A percentile compares a stretch with the other conserved stretches of the same genome.
Evolutionary conservation across 768 basidiomycete species (phyloP).

Genomic region (Kwoniella dejecticola): DNA sequence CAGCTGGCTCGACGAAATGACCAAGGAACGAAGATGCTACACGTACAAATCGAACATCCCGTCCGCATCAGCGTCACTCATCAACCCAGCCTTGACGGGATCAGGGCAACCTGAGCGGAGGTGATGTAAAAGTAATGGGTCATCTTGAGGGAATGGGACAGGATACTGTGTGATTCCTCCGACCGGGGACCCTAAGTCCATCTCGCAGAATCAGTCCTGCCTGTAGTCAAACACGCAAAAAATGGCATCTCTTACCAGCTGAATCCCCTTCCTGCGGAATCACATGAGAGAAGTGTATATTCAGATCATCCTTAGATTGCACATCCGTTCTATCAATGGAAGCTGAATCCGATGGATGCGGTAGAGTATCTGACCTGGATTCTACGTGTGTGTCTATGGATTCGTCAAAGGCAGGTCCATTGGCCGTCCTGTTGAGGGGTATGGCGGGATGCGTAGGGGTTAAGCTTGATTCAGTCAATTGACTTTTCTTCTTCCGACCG

Average conservation of each 20-base stretch:
- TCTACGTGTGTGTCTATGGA: too few species aligned
- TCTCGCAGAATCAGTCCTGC: background rate
- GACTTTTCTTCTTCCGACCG: slow-evolving; percentile 14
- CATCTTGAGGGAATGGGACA: background rate
- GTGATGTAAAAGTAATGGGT: background rate
- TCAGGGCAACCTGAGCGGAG: slow-evolving; percentile 12
- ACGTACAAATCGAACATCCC: slow-evolving; percentile 22
- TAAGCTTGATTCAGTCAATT: too few species aligned
- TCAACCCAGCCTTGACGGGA: slow-evolving; percentile 13
- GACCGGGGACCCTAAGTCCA: background rate
- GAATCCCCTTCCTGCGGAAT: slow-evolving; percentile 19
- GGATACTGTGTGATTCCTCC: slow-evolving; percentile 1
- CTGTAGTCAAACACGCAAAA: background rate
- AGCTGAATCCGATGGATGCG: too few species aligned
- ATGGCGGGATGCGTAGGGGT: too few species aligned
- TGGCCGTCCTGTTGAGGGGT: too few species aligned
- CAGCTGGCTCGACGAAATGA: too few species aligned
- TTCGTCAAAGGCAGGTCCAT: too few species aligned
- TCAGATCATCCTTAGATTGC: background rate
- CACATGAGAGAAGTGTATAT: slow-evolving; percentile 20
- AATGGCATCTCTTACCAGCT: slow-evolving; percentile 9
- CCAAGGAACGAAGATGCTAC: too few species aligned
- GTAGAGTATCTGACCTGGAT: too few species aligned
- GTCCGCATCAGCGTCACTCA: slow-evolving; percentile 9
- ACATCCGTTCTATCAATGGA: too few species aligned